Base-by-base conservation (phyloP, 495 filamentous ascomycete genomes). In the Aspergillus sclerotiicarbonarius region DNA sequence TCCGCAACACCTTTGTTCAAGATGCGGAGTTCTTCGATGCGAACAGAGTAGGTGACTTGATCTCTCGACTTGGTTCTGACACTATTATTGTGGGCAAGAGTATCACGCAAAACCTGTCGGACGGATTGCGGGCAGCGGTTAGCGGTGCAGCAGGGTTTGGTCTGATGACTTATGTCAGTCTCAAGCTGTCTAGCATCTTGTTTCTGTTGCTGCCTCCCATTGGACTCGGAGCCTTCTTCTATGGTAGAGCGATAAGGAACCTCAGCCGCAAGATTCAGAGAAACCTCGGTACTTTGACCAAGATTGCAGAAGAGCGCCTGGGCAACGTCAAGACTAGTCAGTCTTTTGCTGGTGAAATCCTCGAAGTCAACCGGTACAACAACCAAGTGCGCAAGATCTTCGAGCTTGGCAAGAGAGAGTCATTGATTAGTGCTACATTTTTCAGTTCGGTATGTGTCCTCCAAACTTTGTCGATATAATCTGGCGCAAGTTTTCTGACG, bases 11-110 rank as follows among this genome's bases (percentile, higher is more conserved):
- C 0, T 94, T 95, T 58, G 76, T 91, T 19, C 94, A 98, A 67
- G 91, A 98, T 71, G 95, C 95, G 56, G 94, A 98, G 67, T 98
- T 98, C 78, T 98, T 98, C 69, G 94, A 98, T 68, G 94, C 94
- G 37, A 98, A 98, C 74, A 82, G 95, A 18, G 91, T 96, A 37
- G 94, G 94, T 61, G 94, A 98, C 68, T 75, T 98, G 62, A 96
- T 98, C 64, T 97, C 93, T 48, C 85, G 94, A 13, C 85, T 98
- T 19, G 90, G 92, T 64, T 96, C 92, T 8, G 94, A 98, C 68
- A 97, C 94, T 1, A 88, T 98, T 62, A 92, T 98, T 61, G 93
- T 98, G 32, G 94, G 92, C 62, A 98, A 98, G 76, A 95, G 90
- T 71, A 95, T 98, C 63, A 98, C 95, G 9, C 94, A 98, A 63